Evolutionary conservation across 2,329 filamentous ascomycete genomes (phyloP).

Genomic region (Arthrobotrys sphaeroides): DNA sequence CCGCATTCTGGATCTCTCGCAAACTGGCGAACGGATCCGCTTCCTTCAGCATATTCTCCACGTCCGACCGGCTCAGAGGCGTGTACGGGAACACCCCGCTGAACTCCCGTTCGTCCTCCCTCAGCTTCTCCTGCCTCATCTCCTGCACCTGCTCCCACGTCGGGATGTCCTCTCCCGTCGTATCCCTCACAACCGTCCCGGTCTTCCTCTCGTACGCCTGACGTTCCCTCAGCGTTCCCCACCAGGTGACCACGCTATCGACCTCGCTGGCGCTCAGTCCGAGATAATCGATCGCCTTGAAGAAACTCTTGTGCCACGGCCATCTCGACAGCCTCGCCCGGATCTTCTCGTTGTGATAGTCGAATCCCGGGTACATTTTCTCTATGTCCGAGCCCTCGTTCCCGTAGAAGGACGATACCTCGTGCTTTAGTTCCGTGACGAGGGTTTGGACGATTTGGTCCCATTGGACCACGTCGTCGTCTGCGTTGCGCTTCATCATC

Average conservation of each 20-base stretch:
- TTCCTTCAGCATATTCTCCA: constrained; percentile 42
- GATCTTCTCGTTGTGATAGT: constrained; percentile 55
- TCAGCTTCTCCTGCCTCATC: constrained; percentile 34
- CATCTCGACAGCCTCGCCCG: constrained; percentile 55
- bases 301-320: constrained; percentile 55
- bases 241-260: constrained; percentile 56
- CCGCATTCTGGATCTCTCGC: constrained; percentile 34
- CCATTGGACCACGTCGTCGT: constrained; percentile 54
- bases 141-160: constrained; percentile 48
- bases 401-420: constrained; percentile 56
- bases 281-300: constrained; percentile 56
- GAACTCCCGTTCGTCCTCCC: constrained; percentile 20
- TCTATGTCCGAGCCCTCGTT: constrained; percentile 55
- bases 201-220: constrained; percentile 25
- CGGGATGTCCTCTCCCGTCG: constrained; percentile 51
- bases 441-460: constrained; percentile 52
- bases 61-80: constrained; percentile 28
- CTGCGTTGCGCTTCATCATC: constrained; percentile 54
- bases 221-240: constrained; percentile 54
- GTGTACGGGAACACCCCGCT: constrained; percentile 27
- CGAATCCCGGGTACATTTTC: constrained; percentile 56
- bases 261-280: constrained; percentile 55
- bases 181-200: constrained; percentile 37
- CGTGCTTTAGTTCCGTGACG: constrained; percentile 56
- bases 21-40: constrained; percentile 27